Percentiles rank a stretch among this genome's conserved stretches.
These are phyloP conservation scores for Ephemerocybe angulata DNA, from an alignment of 768 basidiomycete genomes.

Conservation along the genomic window DNA sequence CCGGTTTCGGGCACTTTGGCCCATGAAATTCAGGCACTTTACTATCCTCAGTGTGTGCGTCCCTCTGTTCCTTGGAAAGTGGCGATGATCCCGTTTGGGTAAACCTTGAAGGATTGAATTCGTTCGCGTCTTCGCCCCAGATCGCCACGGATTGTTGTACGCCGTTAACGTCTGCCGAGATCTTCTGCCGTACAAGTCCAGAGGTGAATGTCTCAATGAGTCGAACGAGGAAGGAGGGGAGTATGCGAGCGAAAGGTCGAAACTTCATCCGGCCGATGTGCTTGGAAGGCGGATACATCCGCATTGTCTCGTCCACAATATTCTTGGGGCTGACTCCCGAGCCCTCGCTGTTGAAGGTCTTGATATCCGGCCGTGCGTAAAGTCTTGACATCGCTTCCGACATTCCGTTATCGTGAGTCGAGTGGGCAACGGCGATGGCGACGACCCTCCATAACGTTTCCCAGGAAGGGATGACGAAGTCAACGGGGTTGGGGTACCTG, in stretches of 20 bases:
- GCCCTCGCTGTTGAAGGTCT: constrained; percentile 24
- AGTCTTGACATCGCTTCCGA: constrained; percentile 34
- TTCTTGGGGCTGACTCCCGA: constrained; percentile 28
- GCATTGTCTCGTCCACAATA: constrained; percentile 42
- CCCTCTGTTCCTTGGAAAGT: constrained; percentile 16
- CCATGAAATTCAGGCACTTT: too few species aligned
- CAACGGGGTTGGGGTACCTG: constrained; percentile 37
- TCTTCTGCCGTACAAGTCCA: constrained; percentile 8
- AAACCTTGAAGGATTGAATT: constrained; percentile 44
- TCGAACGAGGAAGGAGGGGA: neutral
- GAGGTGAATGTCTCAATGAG: neutral
- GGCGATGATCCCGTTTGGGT: constrained; percentile 9
- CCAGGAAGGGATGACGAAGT: constrained; percentile 56
- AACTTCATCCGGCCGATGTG: constrained; percentile 37
- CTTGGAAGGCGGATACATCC: constrained; percentile 49
- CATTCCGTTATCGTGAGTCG: constrained; percentile 23
- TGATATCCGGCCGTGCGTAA: constrained; percentile 24
- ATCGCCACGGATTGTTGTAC: constrained; percentile 30
- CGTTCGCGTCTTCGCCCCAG: constrained; percentile 33
- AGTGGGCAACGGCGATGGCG: constrained; percentile 40
- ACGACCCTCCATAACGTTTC: constrained; percentile 63
- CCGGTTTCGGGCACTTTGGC: too few species aligned
- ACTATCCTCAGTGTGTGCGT: constrained; percentile 17
- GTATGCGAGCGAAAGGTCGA: constrained; percentile 2
- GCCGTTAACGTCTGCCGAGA: constrained; percentile 33